Base-by-base conservation (phyloP, 2,329 filamentous ascomycete species). In the Dendrostoma leiphaemia region DNA sequence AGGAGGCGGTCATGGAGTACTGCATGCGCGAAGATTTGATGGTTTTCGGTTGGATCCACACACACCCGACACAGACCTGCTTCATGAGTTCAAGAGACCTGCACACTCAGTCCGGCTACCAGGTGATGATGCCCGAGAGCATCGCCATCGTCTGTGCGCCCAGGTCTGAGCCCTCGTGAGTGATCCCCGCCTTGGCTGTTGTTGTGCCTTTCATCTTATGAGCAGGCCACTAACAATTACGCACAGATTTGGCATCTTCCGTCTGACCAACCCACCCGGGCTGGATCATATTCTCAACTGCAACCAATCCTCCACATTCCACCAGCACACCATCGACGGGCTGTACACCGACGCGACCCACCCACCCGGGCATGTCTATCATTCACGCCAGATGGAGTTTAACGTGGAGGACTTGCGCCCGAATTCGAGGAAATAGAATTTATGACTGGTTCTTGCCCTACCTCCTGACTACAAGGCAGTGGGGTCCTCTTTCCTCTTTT, bases 61-160 rank as follows among this genome's bases (percentile, higher is more conserved):
- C 94, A 0, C 94, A 99, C 69, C 94, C 94, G 0, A 91, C 88
- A 0, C 94, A 99, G 73, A 95, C 91, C 0, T 99, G 94, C 71
- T 99, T 99, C 69, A 95, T 99, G 90, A 96, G 91, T 67, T 94
- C 89, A 46, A 80, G 93, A 47, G 94, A 99, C 67, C 68, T 97
- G 61, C 94, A 99, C 67, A 99, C 95, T 0, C 93, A 96, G 66
- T 86, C 87, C 3, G 91, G 91, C 10, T 97, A 97, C 68, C 94
- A 99, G 71, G 86, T 94, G 56, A 97, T 97, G 91, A 83, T 97
- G 72, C 88, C 91, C 1, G 94, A 99, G 76, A 95, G 90, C 63
- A 91, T 99, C 59, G 94, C 94, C 4, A 96, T 99, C 64, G 94
- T 99, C 35, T 99, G 94, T 72, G 90, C 94, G 6, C 94, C 94